Evolutionary conservation across 2,329 filamentous ascomycete genomes (phyloP), one percentile per base, ranked within the genome.

Genomic region (Colletotrichum plurivorum): DNA sequence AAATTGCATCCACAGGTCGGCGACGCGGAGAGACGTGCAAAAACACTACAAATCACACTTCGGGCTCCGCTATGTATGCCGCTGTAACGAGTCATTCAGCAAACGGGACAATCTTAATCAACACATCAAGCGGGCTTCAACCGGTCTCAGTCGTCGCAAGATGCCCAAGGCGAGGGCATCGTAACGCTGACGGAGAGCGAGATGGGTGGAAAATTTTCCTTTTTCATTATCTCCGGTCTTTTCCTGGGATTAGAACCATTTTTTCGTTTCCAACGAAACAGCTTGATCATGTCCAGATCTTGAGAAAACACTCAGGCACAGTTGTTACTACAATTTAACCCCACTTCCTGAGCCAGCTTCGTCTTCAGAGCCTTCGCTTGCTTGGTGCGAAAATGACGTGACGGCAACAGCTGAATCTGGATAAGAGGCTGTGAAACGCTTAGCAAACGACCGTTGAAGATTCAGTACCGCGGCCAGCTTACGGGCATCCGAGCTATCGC

Each of bases 1-100:
- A 31, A 8, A 6, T 13, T 43, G 39, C 16, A 6, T 12, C 39
- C 39, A 15, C 15, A 16, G 39, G 2, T 43, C 39, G 4, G 51
- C 63, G 1, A 55, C 49, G 43, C 39, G 45, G 7, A 22, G 63
- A 4, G 63, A 66, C 15, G 55, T 61, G 49, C 5, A 5, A 2
- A 66, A 41, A 2, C 63, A 66, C 2, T 51, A n/a, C 20, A 8
- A n/a, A 1, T 55, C 49, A 4, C 63, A 66, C 10, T 66, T 61
- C n/a, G 25, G 20, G 4, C 49, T 49, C 15, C 36, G 41, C 2
- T 51, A 16, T 1, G 10, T 31, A 20, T 66, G 63, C 22, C 41
- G 27, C 3, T 66, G 63, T 22, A 10, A 9, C 0, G 20, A 16
- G 2, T 2, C 1, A 8, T 66, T 43, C n/a, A 45, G 41, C 10